Base-by-base conservation (phyloP, 1,284 basidiomycete species). In the Baeospora myosura region DNA sequence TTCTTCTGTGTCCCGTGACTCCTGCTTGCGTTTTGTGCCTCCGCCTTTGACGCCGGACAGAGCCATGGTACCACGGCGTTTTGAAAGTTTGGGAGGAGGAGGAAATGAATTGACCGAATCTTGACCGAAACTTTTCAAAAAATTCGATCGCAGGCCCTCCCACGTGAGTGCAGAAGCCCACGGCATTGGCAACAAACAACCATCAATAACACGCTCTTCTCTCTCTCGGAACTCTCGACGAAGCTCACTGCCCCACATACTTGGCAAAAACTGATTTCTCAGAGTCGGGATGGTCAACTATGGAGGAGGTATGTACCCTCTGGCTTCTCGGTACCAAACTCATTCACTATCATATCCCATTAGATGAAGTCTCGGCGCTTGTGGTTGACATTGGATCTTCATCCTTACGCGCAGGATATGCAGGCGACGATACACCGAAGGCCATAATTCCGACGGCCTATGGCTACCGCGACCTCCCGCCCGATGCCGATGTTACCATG, bases 341-440 rank as follows among this genome's bases (percentile, higher is more conserved):
- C 42, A 4, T 36, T n/a, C 21, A 16, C 33, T 18, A 26, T 3
- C 20, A 29, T 41, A 26, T 30, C 39, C 36, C 43, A 29, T 14
- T 48, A 90, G 90, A 93, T 60, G 91, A 94, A 69, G 93, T 98
- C 35, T 89, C 92, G 38, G 96, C 95, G 17, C 71, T 98, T 42
- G 96, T 98, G 28, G 69, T 98, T 42, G 96, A 98, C 67, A 87
- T 97, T 57, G 96, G 96, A 36, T 75, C 88, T 28, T 87, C 88
- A 36, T 86, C 90, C 14, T 71, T 93, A 45, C 84, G 95, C 56
- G 92, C 90, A 17, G 96, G 96, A 36, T 96, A 95, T 62, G 95
- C 96, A 12, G 96, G 96, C 38, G 95, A 98, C 63, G 96, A 99
- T 59, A 81, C 88, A 11, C 96, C 96, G 22, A 92, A 93, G 62